Evolutionary conservation across 2,329 filamentous ascomycete species (phyloP).

Genomic region (Amphichorda felina): DNA sequence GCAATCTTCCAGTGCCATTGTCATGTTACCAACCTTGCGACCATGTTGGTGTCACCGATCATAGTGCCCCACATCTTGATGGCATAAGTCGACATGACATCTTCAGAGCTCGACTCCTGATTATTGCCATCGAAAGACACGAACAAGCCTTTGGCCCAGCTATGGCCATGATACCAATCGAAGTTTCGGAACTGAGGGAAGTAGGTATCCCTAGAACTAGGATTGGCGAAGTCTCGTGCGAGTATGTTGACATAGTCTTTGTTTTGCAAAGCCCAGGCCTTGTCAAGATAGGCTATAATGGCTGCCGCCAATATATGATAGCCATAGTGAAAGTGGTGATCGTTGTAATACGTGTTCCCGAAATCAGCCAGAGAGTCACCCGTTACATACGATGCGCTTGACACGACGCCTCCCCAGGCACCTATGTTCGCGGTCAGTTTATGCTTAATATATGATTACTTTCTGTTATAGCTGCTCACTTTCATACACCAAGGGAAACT

Average conservation of each 20-base stretch:
- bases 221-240: slow-evolving; percentile 74
- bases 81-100: slow-evolving; percentile 76
- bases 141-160: slow-evolving; percentile 76
- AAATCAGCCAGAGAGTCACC: slow-evolving; percentile 53
- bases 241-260: slow-evolving; percentile 72
- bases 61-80: slow-evolving; percentile 89
- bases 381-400: slow-evolving; percentile 58
- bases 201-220: slow-evolving; percentile 54
- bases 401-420: slow-evolving; percentile 73
- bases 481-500: slow-evolving; percentile 52
- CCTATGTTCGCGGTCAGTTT: slow-evolving; percentile 20
- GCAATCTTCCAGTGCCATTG: too few species aligned
- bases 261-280: slow-evolving; percentile 62
- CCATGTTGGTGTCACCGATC: slow-evolving; percentile 63
- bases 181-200: slow-evolving; percentile 79
- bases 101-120: slow-evolving; percentile 82
- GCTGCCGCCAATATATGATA: slow-evolving; percentile 86
- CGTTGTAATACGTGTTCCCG: slow-evolving; percentile 78
- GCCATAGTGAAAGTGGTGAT: slow-evolving; percentile 67
- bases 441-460: slow-evolving; percentile 2
- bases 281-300: slow-evolving; percentile 69
- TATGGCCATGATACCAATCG: slow-evolving; percentile 92
- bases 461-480: slow-evolving; percentile 25
- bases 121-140: slow-evolving; percentile 64
- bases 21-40: slow-evolving; percentile 30